Conservation (phyloP, 1,284 basidiomycete genomes). For the Stereum hirsutum region DNA sequence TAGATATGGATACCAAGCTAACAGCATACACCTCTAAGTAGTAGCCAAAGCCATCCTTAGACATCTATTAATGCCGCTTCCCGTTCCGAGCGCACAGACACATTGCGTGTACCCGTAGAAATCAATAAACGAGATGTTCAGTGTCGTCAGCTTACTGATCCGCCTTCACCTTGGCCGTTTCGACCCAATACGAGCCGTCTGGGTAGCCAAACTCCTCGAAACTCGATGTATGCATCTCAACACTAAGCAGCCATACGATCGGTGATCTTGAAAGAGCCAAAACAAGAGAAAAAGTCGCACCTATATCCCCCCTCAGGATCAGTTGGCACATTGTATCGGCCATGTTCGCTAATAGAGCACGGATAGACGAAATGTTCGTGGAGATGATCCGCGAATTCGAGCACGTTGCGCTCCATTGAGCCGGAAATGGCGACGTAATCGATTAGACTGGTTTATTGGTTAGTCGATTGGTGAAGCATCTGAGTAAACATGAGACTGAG, state of each 20-base stretch:
- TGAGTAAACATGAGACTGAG: too few relatives aligned
- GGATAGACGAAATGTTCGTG: constrained; percentile 91
- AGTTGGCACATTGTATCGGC: constrained; percentile 77
- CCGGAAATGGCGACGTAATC: constrained; percentile 92
- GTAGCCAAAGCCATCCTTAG: too few relatives aligned
- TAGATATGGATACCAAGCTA: too few relatives aligned
- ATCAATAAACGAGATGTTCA: too few relatives aligned
- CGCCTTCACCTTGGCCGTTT: background rate
- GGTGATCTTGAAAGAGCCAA: background rate
- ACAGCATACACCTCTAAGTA: too few relatives aligned
- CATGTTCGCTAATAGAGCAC: constrained; percentile 79
- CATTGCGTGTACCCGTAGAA: too few relatives aligned
- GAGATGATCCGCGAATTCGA: constrained; percentile 84
- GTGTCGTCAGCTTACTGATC: too few relatives aligned
- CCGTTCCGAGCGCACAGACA: too few relatives aligned
- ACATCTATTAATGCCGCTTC: too few relatives aligned
- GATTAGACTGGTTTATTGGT: constrained; percentile 58
- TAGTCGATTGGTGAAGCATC: too few relatives aligned
- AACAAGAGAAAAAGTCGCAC: constrained; percentile 28
- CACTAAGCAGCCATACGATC: constrained; percentile 30
- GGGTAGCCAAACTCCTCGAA: constrained; percentile 74
- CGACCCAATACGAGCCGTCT: constrained; percentile 59
- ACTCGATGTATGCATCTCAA: constrained; percentile 67
- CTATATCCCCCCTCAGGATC: constrained; percentile 67
- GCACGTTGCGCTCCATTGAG: constrained; percentile 87